Percentiles rank a stretch among this genome's conserved stretches.
phyloP scores from a whole-genome alignment of 257 asterid genomes.

The Thymus mandschuricus region DNA sequence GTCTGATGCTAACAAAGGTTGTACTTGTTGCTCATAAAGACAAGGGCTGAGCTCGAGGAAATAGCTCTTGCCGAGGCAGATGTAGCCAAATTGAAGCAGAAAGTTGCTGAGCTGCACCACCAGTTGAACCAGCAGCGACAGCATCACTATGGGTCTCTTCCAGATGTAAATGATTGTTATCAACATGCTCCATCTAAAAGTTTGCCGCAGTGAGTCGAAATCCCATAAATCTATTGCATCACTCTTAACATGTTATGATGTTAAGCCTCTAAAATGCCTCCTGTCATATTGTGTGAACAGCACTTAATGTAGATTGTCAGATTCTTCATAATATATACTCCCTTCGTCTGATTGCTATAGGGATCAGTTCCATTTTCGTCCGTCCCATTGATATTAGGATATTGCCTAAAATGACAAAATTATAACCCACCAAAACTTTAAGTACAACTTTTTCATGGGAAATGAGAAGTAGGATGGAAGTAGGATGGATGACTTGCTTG shows the following conservation, averaged over 20 bases:
- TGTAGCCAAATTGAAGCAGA: constrained; percentile 91
- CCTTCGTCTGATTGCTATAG: no score
- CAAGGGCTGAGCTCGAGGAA: constrained; percentile 97
- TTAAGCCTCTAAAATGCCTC: constrained; percentile 12
- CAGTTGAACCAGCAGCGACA: constrained; percentile 97
- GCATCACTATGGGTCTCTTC: constrained; percentile 77
- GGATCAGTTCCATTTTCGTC: no score
- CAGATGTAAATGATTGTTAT: constrained; percentile 69
- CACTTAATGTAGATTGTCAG: constrained; percentile 1
- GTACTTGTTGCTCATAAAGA: constrained; percentile 47
- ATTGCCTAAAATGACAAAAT: no score
- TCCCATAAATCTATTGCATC: constrained; percentile 21
- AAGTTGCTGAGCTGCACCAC: constrained; percentile 97
- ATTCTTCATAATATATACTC: background rate
- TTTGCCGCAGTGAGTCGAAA: constrained; percentile 63
- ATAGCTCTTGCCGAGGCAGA: constrained; percentile 99
- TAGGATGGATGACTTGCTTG: background rate
- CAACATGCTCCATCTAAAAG: constrained; percentile 59
- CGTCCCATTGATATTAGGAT: no score
- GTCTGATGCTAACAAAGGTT: constrained; percentile 28
- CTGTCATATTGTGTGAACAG: background rate
- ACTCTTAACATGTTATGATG: constrained; percentile 18
- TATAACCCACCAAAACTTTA: no score
- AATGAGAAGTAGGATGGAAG: background rate
- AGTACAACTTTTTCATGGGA: background rate